Conservation (phyloP, 768 basidiomycete species). For the Glaciozyma martinii region DNA sequence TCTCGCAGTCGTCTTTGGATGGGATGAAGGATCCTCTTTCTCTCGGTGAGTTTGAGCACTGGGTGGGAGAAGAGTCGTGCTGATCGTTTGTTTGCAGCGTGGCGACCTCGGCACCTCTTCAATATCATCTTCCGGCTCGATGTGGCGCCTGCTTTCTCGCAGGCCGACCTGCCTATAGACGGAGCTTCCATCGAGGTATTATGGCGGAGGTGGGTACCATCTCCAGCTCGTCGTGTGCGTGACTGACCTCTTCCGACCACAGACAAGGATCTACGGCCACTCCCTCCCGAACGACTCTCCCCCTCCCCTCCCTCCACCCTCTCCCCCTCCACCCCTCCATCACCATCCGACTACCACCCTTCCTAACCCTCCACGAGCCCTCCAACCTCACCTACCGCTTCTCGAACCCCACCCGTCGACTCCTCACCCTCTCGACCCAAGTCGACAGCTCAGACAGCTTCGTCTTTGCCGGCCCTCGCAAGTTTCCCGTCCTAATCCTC, state of each 20-base stretch:
- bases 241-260: not conserved
- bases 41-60: constrained; percentile 39
- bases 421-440: constrained; percentile 57
- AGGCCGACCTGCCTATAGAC: not conserved
- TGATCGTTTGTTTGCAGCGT: constrained; percentile 7
- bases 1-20: constrained; percentile 49
- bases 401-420: constrained; percentile 58
- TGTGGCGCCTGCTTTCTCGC: constrained; percentile 25
- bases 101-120: constrained; percentile 50
- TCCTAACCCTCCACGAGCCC: constrained; percentile 46
- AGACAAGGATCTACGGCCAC: not conserved
- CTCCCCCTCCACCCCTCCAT: constrained; percentile 54
- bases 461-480: constrained; percentile 66
- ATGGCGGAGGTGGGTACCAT: constrained; percentile 31
- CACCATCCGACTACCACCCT: constrained; percentile 55
- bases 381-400: constrained; percentile 42
- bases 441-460: constrained; percentile 71
- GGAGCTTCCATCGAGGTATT: constrained; percentile 26
- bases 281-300: constrained; percentile 7
- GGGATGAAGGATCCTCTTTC: constrained; percentile 38
- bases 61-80: not conserved
- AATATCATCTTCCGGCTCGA: constrained; percentile 51
- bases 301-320: constrained; percentile 53
- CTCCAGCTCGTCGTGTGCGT: not conserved
- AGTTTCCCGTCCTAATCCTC: constrained; percentile 59